Evolutionary conservation across 805 yeast species (phyloP), one percentile per base, ranked within the genome.

Genomic region (Yamadazyma scolyti): DNA sequence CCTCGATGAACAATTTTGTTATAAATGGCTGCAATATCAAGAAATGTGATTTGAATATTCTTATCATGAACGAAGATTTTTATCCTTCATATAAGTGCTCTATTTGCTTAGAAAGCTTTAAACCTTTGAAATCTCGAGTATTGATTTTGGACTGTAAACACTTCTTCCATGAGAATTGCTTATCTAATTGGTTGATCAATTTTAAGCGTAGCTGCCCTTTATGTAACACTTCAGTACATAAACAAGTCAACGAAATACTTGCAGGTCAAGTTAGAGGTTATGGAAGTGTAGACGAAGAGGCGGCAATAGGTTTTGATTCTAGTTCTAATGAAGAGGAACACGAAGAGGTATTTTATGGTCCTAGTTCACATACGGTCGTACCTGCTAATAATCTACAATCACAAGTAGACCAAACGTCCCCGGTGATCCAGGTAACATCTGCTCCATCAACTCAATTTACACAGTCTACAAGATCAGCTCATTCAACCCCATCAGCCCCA

Each of bases 91-190:
- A 61, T 39, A 77, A 74, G 49, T 78, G 84, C 46, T 71, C 75
- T 15, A 76, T 78, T 15, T 78, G 84, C 43, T 61, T 78, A 24
- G 82, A 72, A 27, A 68, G 62, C 39, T 77, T 71, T 43, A 52
- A 57, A 8, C 68, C 70, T 10, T 65, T 74, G 19, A 58, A 55
- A 33, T 61, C 73, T 14, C 56, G 60, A 28, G 75, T 78, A 12
- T 59, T 77, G 55, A 58, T 68, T 14, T 58, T 78, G 28, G 77
- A 76, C 6, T 78, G 84, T 47, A 70, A 71, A 30, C 84, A 78
- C 49, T 73, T 76, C 39, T 78, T 68, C 54, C 84, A 78, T 46
- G 69, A 68, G 25, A 58, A 56, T 16, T 78, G 84, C 47, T 66
- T 78, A 29, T 59, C 77, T 15, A 74, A 73, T 36, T 78, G 84